phyloP scores from a whole-genome alignment of 2,329 filamentous ascomycete genomes.

The Geosmithia flava region DNA sequence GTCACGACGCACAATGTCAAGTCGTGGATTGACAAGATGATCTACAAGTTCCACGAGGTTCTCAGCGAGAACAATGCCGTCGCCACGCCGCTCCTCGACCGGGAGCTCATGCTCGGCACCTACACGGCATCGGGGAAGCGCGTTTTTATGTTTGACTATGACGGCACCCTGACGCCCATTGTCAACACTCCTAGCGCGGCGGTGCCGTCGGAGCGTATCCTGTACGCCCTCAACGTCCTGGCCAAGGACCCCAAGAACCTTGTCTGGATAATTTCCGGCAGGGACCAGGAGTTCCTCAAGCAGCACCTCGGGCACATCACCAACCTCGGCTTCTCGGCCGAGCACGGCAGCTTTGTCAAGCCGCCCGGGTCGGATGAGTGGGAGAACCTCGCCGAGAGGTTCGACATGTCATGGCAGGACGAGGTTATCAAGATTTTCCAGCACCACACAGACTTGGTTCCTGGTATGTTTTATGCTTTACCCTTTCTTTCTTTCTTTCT shows the following conservation, averaged over 20 bases:
- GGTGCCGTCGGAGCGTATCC: conserved; percentile 72
- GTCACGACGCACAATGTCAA: conserved; percentile 80
- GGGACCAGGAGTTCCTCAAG: conserved; percentile 82
- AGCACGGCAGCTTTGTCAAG: conserved; percentile 93
- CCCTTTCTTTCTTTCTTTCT: neutral
- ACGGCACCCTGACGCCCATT: conserved; percentile 91
- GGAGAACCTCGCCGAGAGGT: conserved; percentile 77
- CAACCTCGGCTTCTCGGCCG: conserved; percentile 84
- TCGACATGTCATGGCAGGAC: conserved; percentile 86
- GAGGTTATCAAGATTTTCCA: conserved; percentile 79
- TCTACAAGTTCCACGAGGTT: conserved; percentile 69
- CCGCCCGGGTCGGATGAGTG: conserved; percentile 65
- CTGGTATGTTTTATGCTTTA: conserved; percentile 40
- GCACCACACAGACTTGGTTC: conserved; percentile 75
- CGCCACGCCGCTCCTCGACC: conserved; percentile 73
- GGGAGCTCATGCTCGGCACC: conserved; percentile 54
- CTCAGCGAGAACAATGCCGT: conserved; percentile 63
- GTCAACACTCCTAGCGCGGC: conserved; percentile 84
- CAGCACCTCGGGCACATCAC: conserved; percentile 88
- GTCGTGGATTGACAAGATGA: conserved; percentile 69
- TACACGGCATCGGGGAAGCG: conserved; percentile 68
- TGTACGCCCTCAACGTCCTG: conserved; percentile 66
- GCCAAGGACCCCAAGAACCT: conserved; percentile 70
- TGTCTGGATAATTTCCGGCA: conserved; percentile 97
- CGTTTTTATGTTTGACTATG: conserved; percentile 98